Evolutionary conservation across 805 yeast species (phyloP).

Genomic region (Sungouiella thailandica): DNA sequence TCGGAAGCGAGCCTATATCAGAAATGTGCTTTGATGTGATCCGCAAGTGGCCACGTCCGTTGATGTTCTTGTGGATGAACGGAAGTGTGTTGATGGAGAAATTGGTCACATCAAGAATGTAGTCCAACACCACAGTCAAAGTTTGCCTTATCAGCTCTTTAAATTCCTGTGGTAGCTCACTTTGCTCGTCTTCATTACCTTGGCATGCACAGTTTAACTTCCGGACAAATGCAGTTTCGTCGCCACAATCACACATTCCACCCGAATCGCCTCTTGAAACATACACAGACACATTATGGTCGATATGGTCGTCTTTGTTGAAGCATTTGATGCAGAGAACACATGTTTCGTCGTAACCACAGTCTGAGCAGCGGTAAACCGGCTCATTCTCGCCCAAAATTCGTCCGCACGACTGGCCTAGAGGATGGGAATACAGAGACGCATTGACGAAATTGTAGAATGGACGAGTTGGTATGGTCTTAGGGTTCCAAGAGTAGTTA

Average conservation of each 20-base stretch:
- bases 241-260: slow-evolving; percentile 76
- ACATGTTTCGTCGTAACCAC: slow-evolving; percentile 76
- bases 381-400: slow-evolving; percentile 58
- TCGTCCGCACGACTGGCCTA: slow-evolving; percentile 66
- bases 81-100: slow-evolving; percentile 38
- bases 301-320: slow-evolving; percentile 61
- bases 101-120: slow-evolving; percentile 39
- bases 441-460: slow-evolving; percentile 5
- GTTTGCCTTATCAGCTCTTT: slow-evolving; percentile 20
- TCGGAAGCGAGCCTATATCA: slow-evolving; percentile 28
- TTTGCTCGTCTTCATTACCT: slow-evolving; percentile 6
- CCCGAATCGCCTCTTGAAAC: slow-evolving; percentile 42
- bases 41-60: slow-evolving; percentile 17
- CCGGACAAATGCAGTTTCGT: slow-evolving; percentile 55
- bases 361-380: slow-evolving; percentile 67
- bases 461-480: slow-evolving; percentile 1
- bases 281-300: slow-evolving; percentile 57
- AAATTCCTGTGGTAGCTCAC: slow-evolving; percentile 11
- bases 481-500: slow-evolving; percentile 3
- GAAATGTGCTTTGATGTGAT: slow-evolving; percentile 25
- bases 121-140: slow-evolving; percentile 34
- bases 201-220: slow-evolving; percentile 48
- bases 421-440: slow-evolving; percentile 36
- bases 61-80: slow-evolving; percentile 26
- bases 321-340: slow-evolving; percentile 72